Conservation (phyloP, 2,329 filamentous ascomycete genomes). For the Biscogniauxia sp. region DNA sequence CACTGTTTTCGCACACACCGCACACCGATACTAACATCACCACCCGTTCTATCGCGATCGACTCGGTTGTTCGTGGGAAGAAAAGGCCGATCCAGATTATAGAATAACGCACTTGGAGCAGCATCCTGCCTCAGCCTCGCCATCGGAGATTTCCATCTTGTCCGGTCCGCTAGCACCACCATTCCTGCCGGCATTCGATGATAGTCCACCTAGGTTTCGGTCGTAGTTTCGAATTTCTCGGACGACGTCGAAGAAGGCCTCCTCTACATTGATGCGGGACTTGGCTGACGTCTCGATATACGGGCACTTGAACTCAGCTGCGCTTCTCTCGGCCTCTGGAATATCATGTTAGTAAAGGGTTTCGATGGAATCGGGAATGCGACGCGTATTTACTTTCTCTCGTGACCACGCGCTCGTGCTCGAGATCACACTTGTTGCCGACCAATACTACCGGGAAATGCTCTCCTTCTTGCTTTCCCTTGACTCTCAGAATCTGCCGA, state of each 20-base stretch:
- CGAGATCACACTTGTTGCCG: constrained; percentile 98
- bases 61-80: constrained; percentile 10
- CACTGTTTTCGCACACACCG: constrained; percentile 11
- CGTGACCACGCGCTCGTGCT: constrained; percentile 85
- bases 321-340: constrained; percentile 72
- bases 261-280: constrained; percentile 96
- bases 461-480: constrained; percentile 78
- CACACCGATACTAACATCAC: constrained; percentile 6
- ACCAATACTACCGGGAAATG: constrained; percentile 99
- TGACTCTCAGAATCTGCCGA: constrained; percentile 96
- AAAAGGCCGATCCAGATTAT: constrained; percentile 48
- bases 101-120: constrained; percentile 86
- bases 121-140: constrained; percentile 69
- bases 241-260: constrained; percentile 97
- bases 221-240: constrained; percentile 98
- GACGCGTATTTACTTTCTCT: constrained; percentile 67
- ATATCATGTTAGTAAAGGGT: constrained; percentile 15
- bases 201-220: constrained; percentile 93
- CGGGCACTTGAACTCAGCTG: constrained; percentile 75
- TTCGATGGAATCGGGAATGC: constrained; percentile 3
- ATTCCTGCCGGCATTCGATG: constrained; percentile 65
- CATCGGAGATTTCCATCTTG: constrained; percentile 78
- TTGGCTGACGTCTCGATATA: constrained; percentile 99
- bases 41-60: constrained; percentile 15
- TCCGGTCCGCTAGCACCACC: constrained; percentile 59